phyloP scores from a whole-genome alignment of 2,329 filamentous ascomycete species.

The Aspergillus proliferans region DNA sequence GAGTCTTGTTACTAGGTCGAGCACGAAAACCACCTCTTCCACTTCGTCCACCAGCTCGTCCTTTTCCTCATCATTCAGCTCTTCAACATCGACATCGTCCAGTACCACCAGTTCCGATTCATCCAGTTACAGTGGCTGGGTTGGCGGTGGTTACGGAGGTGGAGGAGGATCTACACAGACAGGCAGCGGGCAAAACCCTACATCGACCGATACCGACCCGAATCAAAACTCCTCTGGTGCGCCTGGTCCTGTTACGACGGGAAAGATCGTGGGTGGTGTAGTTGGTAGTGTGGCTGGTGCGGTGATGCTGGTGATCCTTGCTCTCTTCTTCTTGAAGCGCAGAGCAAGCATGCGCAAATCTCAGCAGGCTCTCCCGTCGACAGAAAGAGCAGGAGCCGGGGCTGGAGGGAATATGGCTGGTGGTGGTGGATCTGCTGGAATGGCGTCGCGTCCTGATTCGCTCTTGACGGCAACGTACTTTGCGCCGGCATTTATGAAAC shows the following conservation, averaged over 20 bases:
- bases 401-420: slow-evolving; percentile 8
- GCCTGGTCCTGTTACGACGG: slow-evolving; percentile 34
- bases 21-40: background rate
- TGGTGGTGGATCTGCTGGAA: slow-evolving; percentile 17
- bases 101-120: background rate
- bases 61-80: background rate
- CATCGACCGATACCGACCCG: slow-evolving; percentile 5
- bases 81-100: background rate
- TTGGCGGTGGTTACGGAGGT: slow-evolving; percentile 2
- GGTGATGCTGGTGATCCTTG: slow-evolving; percentile 41
- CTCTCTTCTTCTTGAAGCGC: slow-evolving; percentile 42
- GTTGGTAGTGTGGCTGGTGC: slow-evolving; percentile 57
- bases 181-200: slow-evolving; percentile 2
- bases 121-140: background rate
- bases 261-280: slow-evolving; percentile 56
- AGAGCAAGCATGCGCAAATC: slow-evolving; percentile 35
- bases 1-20: background rate
- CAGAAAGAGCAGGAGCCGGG: slow-evolving; percentile 14
- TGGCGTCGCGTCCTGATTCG: slow-evolving; percentile 34
- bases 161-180: slow-evolving; percentile 8
- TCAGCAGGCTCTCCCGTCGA: slow-evolving; percentile 18
- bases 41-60: background rate
- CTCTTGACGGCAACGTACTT: slow-evolving; percentile 35
- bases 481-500: slow-evolving; percentile 34
- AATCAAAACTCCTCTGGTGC: slow-evolving; percentile 11